Evolutionary conservation across 2,329 filamentous ascomycete species (phyloP), one percentile per base, ranked within the genome.

Genomic region (Aspergillus sp.): DNA sequence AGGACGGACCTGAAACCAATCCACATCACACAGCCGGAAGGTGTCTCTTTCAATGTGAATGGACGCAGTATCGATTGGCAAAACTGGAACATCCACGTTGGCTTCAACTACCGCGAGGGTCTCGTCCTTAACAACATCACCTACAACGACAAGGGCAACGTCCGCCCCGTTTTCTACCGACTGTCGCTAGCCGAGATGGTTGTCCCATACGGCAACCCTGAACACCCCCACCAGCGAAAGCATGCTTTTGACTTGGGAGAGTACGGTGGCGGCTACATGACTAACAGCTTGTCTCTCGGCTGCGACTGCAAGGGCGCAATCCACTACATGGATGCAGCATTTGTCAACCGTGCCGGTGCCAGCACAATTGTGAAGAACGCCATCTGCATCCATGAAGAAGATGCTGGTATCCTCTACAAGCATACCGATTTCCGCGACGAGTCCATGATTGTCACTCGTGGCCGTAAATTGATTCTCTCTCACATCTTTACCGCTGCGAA

Each of bases 401-500:
- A 97, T 63, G 85, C 85, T 2, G 93, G 93, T 5, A 95, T 97
- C 58, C 80, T 96, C 1, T 96, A 96, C 84, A 97, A 97, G 78
- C 91, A 96, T 77, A 92, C 87, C 15, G 93, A 97, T 75, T 97
- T 96, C 83, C 85, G 93, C 38, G 93, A 97, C 69, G 89, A 95
- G 43, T 93, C 90, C 0, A 85, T 87, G 54, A 91, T 95, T 9
- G 90, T 96, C 4, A 96, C 92, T 0, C 87, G 93, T 24, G 91
- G 88, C 2, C 86, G 91, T 53, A 96, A 95, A 72, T 84, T 97
- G 57, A 83, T 96, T 69, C 83, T 97, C 64, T 92, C 91, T 63
- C 92, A 96, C 66, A 89, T 96, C 70, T 96, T 97, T 77, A 97
- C 93, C 0, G 93, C 93, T 0, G 93, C 93, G 24, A 97, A 97